phyloP scores from a whole-genome alignment of 2,329 filamentous ascomycete genomes.

The Scolecobasidium constrictum region DNA sequence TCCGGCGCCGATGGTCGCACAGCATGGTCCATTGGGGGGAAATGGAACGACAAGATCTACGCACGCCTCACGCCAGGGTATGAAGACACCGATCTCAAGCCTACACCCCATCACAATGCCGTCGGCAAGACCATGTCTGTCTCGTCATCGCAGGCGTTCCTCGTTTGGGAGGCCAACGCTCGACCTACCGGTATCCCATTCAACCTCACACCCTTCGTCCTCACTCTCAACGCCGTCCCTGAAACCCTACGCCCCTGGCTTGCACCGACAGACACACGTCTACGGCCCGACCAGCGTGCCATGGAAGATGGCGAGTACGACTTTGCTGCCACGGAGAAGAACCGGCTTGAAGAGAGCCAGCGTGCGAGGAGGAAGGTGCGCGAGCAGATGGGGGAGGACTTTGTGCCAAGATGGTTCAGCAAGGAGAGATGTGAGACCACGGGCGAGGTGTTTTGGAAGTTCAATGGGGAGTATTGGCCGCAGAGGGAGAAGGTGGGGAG shows the following conservation, averaged over 20 bases:
- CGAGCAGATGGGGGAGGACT: conserved; percentile 72
- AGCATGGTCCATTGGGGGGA: conserved; percentile 79
- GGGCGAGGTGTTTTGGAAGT: conserved; percentile 83
- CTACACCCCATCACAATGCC: conserved; percentile 41
- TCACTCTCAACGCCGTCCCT: conserved; percentile 86
- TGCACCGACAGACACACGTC: conserved; percentile 85
- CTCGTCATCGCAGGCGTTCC: conserved; percentile 52
- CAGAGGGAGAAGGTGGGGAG: conserved; percentile 54
- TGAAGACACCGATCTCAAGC: conserved; percentile 50
- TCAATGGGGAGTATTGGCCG: conserved; percentile 82
- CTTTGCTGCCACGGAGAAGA: conserved; percentile 86
- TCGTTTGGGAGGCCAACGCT: conserved; percentile 84
- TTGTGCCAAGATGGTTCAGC: conserved; percentile 74
- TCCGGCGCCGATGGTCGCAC: conserved; percentile 69
- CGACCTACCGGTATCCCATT: conserved; percentile 82
- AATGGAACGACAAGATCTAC: conserved; percentile 97
- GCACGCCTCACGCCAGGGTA: conserved; percentile 86
- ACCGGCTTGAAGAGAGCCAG: conserved; percentile 85
- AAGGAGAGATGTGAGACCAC: conserved; percentile 65
- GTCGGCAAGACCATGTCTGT: conserved; percentile 17
- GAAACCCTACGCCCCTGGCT: conserved; percentile 68
- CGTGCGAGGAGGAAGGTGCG: conserved; percentile 60
- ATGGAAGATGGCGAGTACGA: conserved; percentile 99
- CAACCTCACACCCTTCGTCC: conserved; percentile 91
- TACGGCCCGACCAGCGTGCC: conserved; percentile 86